phyloP scores from a whole-genome alignment of 495 filamentous ascomycete species.

The Penicillium bovifimosum region DNA sequence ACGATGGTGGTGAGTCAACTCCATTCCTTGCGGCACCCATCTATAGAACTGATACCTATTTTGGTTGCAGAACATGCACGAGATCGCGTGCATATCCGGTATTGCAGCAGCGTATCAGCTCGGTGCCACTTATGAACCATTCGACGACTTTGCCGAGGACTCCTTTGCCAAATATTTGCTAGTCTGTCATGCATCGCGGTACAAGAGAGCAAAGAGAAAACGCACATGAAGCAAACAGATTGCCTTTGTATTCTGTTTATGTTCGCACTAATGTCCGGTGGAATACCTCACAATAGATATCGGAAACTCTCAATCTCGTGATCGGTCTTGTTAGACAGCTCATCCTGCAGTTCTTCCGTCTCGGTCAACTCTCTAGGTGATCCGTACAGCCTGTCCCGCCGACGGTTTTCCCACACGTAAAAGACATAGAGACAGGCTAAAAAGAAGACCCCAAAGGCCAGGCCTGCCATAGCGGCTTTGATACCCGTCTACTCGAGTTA shows the following conservation, averaged over 20 bases:
- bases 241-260: neutral
- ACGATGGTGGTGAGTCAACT: conserved; percentile 60
- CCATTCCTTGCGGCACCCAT: neutral
- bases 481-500: conserved; percentile 20
- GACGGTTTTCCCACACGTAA: conserved; percentile 24
- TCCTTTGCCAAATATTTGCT: conserved; percentile 53
- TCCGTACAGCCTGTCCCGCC: conserved; percentile 23
- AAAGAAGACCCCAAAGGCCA: conserved; percentile 24
- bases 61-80: conserved; percentile 62
- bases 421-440: conserved; percentile 20
- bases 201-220: conserved; percentile 24
- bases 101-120: conserved; percentile 73
- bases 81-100: conserved; percentile 71
- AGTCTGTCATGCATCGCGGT: conserved; percentile 47
- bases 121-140: conserved; percentile 66
- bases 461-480: conserved; percentile 25
- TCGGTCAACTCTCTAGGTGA: conserved; percentile 19
- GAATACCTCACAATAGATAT: conserved; percentile 20
- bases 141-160: conserved; percentile 56
- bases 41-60: neutral
- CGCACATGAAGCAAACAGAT: neutral
- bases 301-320: conserved; percentile 29
- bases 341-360: conserved; percentile 23
- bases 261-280: neutral
- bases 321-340: conserved; percentile 30